phyloP scores from a whole-genome alignment of 2,329 filamentous ascomycete species.

The Aspergillus clavatus region DNA sequence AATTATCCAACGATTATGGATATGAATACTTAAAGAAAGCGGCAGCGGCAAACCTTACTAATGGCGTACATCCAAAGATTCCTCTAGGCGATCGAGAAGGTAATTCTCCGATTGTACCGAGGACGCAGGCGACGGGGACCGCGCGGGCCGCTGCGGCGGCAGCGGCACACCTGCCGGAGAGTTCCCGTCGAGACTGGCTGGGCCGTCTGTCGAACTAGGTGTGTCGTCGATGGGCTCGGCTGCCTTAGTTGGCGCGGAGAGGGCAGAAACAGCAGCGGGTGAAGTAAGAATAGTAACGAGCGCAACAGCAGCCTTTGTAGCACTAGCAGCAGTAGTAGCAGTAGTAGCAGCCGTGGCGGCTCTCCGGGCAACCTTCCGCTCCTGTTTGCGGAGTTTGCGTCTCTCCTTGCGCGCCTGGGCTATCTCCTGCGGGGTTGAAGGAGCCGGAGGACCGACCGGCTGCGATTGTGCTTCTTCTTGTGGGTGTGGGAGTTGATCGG shows the following conservation, averaged over 20 bases:
- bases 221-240: neutral
- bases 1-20: too few species aligned
- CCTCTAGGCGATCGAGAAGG: slow-evolving; percentile 23
- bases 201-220: neutral
- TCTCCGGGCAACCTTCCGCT: slow-evolving; percentile 11
- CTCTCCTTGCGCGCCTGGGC: slow-evolving; percentile 15
- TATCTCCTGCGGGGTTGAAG: slow-evolving; percentile 1
- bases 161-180: neutral
- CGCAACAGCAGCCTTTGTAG: neutral
- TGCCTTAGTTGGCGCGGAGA: too few species aligned
- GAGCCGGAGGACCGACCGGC: neutral
- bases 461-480: neutral
- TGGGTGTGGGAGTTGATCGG: slow-evolving; percentile 5
- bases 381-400: slow-evolving; percentile 20
- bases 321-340: neutral
- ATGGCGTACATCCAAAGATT: slow-evolving; percentile 14
- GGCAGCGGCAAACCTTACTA: too few species aligned
- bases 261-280: slow-evolving; percentile 2
- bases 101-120: slow-evolving; percentile 18
- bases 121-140: slow-evolving; percentile 16
- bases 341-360: neutral
- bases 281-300: neutral
- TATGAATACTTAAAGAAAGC: too few species aligned
- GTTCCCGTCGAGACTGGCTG: neutral
- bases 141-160: neutral